phyloP scores from a whole-genome alignment of 164 flowering plant species.

The Pachysandra terminalis region DNA sequence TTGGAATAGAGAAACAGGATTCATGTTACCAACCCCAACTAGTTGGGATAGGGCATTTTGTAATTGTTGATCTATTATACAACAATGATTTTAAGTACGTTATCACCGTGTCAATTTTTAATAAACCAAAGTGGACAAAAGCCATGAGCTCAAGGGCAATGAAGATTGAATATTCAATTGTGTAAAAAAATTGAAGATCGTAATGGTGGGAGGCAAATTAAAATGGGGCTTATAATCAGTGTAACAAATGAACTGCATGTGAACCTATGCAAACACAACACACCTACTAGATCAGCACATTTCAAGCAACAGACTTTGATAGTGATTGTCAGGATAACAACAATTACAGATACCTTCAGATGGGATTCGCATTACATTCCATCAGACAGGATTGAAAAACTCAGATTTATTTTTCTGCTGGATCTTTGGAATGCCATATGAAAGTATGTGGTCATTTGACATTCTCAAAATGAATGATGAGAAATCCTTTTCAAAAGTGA shows the following conservation, averaged over 20 bases:
- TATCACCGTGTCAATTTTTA: no score
- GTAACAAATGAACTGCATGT: no score
- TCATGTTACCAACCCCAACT: no score
- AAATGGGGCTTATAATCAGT: not conserved
- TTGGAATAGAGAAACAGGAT: no score
- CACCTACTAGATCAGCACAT: not conserved
- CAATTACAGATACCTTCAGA: not conserved
- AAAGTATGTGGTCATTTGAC: no score
- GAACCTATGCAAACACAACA: not conserved
- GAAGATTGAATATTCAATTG: not conserved
- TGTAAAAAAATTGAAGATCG: not conserved
- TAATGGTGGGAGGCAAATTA: not conserved
- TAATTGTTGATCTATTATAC: no score
- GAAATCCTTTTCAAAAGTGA: not conserved
- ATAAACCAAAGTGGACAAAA: not conserved
- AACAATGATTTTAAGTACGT: no score
- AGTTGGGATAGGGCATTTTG: no score
- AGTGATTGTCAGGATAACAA: not conserved
- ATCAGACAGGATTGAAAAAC: not conserved
- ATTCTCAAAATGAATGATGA: no score
- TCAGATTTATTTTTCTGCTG: not conserved
- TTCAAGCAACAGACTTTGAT: not conserved
- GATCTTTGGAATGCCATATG: not conserved
- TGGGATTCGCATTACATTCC: no score
- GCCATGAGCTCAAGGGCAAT: not conserved